Conservation (phyloP, 2,329 filamentous ascomycete genomes). For the Fusarium lateritium region DNA sequence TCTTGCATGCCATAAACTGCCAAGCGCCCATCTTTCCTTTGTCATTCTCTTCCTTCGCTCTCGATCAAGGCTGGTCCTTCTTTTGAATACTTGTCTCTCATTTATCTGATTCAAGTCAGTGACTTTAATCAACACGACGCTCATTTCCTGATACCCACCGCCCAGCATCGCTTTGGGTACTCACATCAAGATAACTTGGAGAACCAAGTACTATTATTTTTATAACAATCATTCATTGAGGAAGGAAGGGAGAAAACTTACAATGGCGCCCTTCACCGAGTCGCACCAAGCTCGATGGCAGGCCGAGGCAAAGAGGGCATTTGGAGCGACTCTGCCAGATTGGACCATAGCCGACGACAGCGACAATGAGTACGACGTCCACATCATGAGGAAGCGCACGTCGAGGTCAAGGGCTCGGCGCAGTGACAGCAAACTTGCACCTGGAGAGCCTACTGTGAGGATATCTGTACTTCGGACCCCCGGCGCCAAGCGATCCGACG, state of each 20-base stretch:
- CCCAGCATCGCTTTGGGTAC: slow-evolving; percentile 24
- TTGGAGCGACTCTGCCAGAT: slow-evolving; percentile 35
- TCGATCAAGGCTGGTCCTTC: slow-evolving; percentile 48
- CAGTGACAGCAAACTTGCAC: slow-evolving; percentile 6
- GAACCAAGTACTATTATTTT: slow-evolving; percentile 24
- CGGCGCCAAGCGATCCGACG: slow-evolving; percentile 11
- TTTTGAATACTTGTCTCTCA: slow-evolving; percentile 31
- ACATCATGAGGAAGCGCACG: slow-evolving; percentile 35
- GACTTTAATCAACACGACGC: slow-evolving; percentile 40
- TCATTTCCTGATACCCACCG: slow-evolving; percentile 31
- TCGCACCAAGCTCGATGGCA: slow-evolving; percentile 39
- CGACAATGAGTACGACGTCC: slow-evolving; percentile 41
- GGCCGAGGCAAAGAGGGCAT: slow-evolving; percentile 33
- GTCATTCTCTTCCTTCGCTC: slow-evolving; percentile 39
- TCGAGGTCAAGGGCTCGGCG: slow-evolving; percentile 24
- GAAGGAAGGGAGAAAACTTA: slow-evolving; percentile 7
- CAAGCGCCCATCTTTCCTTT: slow-evolving; percentile 36
- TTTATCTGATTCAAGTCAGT: slow-evolving; percentile 41
- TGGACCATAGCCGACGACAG: slow-evolving; percentile 51
- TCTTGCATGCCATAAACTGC: slow-evolving; percentile 33
- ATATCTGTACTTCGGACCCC: slow-evolving; percentile 13
- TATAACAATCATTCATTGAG: slow-evolving; percentile 2
- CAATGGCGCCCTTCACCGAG: slow-evolving; percentile 37
- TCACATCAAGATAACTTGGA: slow-evolving; percentile 14
- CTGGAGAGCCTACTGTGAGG: slow-evolving; percentile 23